Conservation (phyloP, 768 basidiomycete genomes). For the Psilocybe sp. region DNA sequence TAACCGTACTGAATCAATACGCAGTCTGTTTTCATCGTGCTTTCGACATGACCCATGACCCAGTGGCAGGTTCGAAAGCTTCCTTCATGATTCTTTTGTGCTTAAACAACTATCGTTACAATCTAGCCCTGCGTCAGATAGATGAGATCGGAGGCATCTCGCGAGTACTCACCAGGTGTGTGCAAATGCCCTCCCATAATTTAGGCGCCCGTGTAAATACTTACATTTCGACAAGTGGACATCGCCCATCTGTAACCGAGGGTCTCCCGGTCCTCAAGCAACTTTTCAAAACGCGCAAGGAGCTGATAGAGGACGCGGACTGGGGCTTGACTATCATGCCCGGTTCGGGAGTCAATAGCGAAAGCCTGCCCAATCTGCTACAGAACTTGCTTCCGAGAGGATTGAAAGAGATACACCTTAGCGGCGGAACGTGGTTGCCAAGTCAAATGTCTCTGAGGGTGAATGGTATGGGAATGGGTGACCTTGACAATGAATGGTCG, state of each 20-base stretch:
- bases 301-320: conserved; percentile 32
- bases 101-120: neutral
- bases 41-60: conserved; percentile 67
- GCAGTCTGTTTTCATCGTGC: conserved; percentile 79
- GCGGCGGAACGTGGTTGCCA: conserved; percentile 64
- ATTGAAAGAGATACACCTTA: conserved; percentile 69
- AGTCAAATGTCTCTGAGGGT: conserved; percentile 50
- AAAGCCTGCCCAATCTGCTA: conserved; percentile 50
- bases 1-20: neutral
- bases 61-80: conserved; percentile 43
- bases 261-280: conserved; percentile 39
- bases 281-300: conserved; percentile 34
- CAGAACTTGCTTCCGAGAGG: conserved; percentile 51
- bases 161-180: conserved; percentile 77
- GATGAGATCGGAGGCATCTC: conserved; percentile 59
- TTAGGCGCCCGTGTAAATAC: neutral
- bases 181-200: neutral
- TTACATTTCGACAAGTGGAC: conserved; percentile 42
- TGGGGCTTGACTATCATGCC: conserved; percentile 58
- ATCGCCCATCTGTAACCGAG: conserved; percentile 37
- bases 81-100: neutral
- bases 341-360: conserved; percentile 70
- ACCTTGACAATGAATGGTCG: conserved; percentile 56
- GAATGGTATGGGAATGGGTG: conserved; percentile 69
- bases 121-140: conserved; percentile 45